phyloP scores from a whole-genome alignment of 176 grass and related monocot species.

The Oryza punctata region DNA sequence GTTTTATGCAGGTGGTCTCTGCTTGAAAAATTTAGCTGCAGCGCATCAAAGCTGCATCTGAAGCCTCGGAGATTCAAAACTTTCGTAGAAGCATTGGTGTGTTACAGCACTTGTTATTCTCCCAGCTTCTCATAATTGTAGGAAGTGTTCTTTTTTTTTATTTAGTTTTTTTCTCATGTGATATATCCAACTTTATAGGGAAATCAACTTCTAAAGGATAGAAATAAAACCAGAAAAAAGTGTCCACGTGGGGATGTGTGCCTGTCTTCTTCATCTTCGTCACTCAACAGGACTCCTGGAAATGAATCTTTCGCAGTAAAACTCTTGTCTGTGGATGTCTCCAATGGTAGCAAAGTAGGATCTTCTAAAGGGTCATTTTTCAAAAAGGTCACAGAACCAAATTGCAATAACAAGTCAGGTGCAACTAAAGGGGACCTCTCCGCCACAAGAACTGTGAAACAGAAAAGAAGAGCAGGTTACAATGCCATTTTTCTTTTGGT shows the following conservation, averaged over 20 bases:
- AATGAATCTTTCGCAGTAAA: conserved; percentile 65
- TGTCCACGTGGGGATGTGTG: conserved; percentile 58
- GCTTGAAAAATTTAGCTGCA: conserved; percentile 97
- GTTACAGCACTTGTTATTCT: conserved; percentile 18
- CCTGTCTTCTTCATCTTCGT: conserved; percentile 51
- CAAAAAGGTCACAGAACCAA: conserved; percentile 54
- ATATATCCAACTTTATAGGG: conserved; percentile 52
- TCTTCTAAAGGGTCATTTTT: conserved; percentile 64
- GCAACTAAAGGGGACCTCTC: conserved; percentile 68
- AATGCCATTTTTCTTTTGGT: conserved; percentile 28
- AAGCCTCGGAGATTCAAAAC: conserved; percentile 99
- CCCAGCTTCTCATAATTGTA: conserved; percentile 18
- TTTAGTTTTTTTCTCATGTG: conserved; percentile 35
- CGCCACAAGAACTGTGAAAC: conserved; percentile 74
- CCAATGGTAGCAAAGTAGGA: conserved; percentile 63
- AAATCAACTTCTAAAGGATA: conserved; percentile 91
- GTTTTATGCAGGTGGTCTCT: conserved; percentile 88
- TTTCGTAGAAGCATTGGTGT: conserved; percentile 96
- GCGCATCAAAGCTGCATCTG: conserved; percentile 91
- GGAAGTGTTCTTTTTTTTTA: not conserved
- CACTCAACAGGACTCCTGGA: conserved; percentile 48
- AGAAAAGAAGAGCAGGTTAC: conserved; percentile 86
- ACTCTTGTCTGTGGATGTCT: conserved; percentile 51
- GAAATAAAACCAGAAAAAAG: conserved; percentile 94
- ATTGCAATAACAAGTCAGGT: conserved; percentile 58